phyloP scores from a whole-genome alignment of 148 eudicot species.

The Rhododendron ovatum region DNA sequence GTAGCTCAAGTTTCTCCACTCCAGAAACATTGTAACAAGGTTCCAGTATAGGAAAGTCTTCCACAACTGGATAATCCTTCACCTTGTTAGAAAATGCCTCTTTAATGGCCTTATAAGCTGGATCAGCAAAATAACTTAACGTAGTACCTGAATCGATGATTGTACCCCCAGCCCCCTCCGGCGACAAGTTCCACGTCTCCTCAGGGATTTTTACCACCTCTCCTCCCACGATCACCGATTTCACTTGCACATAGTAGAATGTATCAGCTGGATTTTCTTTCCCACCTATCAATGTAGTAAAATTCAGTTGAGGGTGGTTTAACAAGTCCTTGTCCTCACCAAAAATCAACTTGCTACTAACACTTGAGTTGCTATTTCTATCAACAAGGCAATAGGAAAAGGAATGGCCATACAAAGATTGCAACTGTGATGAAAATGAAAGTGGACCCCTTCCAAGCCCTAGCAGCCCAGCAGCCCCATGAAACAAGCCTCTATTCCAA shows the following conservation, averaged over 20 bases:
- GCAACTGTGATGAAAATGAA: conserved; percentile 83
- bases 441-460: conserved; percentile 93
- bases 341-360: conserved; percentile 85
- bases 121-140: conserved; percentile 68
- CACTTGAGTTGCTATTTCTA: conserved; percentile 63
- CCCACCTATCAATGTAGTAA: conserved; percentile 46
- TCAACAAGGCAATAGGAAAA: conserved; percentile 93
- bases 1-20: conserved; percentile 40
- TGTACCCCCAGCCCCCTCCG: conserved; percentile 76
- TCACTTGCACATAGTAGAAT: conserved; percentile 70
- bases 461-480: conserved; percentile 89
- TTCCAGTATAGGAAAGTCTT: conserved; percentile 56
- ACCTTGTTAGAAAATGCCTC: conserved; percentile 55
- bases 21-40: conserved; percentile 94
- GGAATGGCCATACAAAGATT: conserved; percentile 78
- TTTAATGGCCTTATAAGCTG: conserved; percentile 68
- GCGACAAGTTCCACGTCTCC: conserved; percentile 54
- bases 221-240: conserved; percentile 59
- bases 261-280: conserved; percentile 67
- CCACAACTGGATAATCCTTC: conserved; percentile 41
- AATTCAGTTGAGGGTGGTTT: conserved; percentile 53
- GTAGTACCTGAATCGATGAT: conserved; percentile 96
- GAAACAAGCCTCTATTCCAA: conserved; percentile 94
- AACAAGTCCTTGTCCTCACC: conserved; percentile 76
- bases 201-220: conserved; percentile 55